These are phyloP conservation scores for Carex arenaria DNA, from an alignment of 202 grass and related monocot genomes.

Conservation along the genomic window DNA sequence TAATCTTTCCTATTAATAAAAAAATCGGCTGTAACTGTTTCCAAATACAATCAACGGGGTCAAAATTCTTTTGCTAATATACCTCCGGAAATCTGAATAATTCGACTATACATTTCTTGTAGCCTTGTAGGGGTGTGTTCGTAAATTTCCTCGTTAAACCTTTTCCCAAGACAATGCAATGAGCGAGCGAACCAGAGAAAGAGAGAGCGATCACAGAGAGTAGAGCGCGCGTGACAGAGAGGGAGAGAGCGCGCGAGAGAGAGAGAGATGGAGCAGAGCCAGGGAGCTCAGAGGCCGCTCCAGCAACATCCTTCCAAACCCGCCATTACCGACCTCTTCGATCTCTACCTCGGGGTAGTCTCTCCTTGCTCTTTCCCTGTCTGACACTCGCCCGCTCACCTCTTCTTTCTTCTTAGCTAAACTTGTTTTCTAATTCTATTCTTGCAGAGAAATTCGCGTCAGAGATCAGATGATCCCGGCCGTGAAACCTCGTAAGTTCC, in stretches of 20 bases:
- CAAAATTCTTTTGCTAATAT: too few species aligned
- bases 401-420: not conserved
- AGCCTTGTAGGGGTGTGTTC: too few species aligned
- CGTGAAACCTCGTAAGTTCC: slow-evolving; percentile 53
- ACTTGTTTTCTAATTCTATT: slow-evolving; percentile 9
- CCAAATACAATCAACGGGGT: too few species aligned
- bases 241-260: not conserved
- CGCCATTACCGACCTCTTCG: slow-evolving; percentile 88
- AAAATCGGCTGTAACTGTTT: too few species aligned
- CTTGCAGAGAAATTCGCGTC: slow-evolving; percentile 65
- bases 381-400: not conserved
- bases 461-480: slow-evolving; percentile 41
- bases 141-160: too few species aligned
- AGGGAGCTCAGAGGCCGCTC: slow-evolving; percentile 26
- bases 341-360: slow-evolving; percentile 85
- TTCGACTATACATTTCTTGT: too few species aligned
- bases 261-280: slow-evolving; percentile 31
- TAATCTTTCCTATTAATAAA: too few species aligned
- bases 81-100: too few species aligned
- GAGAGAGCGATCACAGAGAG: not conserved
- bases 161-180: too few species aligned
- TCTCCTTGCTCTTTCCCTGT: not conserved
- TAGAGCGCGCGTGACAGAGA: not conserved
- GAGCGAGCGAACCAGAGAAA: too few species aligned
- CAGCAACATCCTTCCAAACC: slow-evolving; percentile 62